Base-by-base conservation (phyloP, 495 filamentous ascomycete species). In the Neurospora sp. region DNA sequence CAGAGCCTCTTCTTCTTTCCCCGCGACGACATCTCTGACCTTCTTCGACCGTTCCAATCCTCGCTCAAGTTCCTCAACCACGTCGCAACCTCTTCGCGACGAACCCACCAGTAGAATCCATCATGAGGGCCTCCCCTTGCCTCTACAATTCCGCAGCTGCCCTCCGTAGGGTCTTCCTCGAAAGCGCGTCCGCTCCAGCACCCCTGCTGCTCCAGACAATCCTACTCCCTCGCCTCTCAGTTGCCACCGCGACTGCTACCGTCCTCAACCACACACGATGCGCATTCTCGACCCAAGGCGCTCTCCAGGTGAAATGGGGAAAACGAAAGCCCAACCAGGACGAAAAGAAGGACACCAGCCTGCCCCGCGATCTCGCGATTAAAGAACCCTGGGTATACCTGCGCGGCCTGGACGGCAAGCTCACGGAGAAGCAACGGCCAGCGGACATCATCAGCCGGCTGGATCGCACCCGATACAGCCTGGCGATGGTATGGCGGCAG, bases 401-500 rank as follows among this genome's bases (percentile, higher is more conserved):
- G 20, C 89, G 89, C 39, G 81, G 85, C 69, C 79, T 84, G 12
- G 78, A 85, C 44, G 83, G 84, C 72, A 75, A 73, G 42, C 85
- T 92, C 16, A 82, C 85, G 12, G 75, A 80, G 10, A 86, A 88
- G 4, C 74, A 80, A 9, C 77, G 73, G 44, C 82, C 86, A 4
- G 48, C 40, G 53, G 72, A 82, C 22, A 81, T 89, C 20, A 84
- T 94, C 12, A 38, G 69, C 1, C 73, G 75, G 0, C 80, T 93
- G 44, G 79, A 91, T 73, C 84, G 80, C 31, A 72, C 78, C 9
- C 81, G 82, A 0, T 78, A 91, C 72, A 87, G 84, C 53, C 84
- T 96, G 9, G 74, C 91, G 1, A 85, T 90, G 78, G 84, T 95
- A 1, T 80, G 85, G 2, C 76, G 83, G 1, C 78, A 79, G 3